These are phyloP conservation scores for Raphidocelis subcapitata DNA, from an alignment of 139 green algal species.

Conservation along the genomic window DNA sequence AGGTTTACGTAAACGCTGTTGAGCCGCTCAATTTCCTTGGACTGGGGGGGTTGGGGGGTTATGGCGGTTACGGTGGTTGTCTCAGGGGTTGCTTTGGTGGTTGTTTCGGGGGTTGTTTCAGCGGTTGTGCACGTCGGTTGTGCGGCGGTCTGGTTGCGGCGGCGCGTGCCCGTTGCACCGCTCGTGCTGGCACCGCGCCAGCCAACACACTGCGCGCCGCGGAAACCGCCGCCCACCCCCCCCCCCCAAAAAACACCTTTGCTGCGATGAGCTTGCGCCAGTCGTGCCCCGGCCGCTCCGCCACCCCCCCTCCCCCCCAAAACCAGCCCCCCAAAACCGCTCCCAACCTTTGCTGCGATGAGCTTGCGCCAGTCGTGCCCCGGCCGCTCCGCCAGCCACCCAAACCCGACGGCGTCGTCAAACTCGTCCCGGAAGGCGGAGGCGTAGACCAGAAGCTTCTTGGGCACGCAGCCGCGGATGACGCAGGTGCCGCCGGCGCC, in stretches of 20 bases:
- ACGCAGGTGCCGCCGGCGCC: slow-evolving; percentile 76
- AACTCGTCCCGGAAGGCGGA: slow-evolving; percentile 63
- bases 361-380: slow-evolving; percentile 54
- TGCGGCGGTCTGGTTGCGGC: too few species aligned
- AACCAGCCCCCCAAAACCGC: not conserved
- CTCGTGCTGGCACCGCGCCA: too few species aligned
- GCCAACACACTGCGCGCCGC: too few species aligned
- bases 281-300: slow-evolving; percentile 36
- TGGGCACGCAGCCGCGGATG: slow-evolving; percentile 97
- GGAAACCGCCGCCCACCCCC: too few species aligned
- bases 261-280: slow-evolving; percentile 45
- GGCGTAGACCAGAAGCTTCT: slow-evolving; percentile 97
- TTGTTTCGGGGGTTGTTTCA: too few species aligned
- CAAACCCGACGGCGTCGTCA: slow-evolving; percentile 71
- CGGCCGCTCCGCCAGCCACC: slow-evolving; percentile 43
- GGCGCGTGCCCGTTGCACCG: too few species aligned
- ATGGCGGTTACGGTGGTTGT: too few species aligned
- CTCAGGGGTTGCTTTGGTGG: too few species aligned
- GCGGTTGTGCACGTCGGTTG: too few species aligned
- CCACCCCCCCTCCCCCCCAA: too few species aligned
- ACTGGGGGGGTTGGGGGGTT: slow-evolving; percentile 38
- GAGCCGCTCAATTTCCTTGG: slow-evolving; percentile 87
- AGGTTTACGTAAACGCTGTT: slow-evolving; percentile 91
- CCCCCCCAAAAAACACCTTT: slow-evolving; percentile 32
- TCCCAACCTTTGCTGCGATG: slow-evolving; percentile 43